Evolutionary conservation across 495 filamentous ascomycete genomes (phyloP), one percentile per base, ranked within the genome.

Genomic region (Aspergillus kassunensis): DNA sequence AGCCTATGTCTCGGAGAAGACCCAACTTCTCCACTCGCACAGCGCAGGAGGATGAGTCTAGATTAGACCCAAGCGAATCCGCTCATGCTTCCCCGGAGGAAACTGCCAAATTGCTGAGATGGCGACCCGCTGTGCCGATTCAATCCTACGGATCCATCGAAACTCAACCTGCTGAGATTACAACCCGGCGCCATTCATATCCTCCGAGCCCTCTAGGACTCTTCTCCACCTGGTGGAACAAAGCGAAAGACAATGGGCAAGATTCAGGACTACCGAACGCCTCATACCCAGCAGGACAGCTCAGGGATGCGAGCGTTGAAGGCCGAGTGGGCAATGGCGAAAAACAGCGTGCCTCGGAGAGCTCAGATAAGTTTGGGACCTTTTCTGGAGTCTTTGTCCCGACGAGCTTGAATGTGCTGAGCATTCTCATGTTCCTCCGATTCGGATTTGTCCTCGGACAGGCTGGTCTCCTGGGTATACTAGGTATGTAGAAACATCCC

Each of bases 341-440:
- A 67, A 56, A 68, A 60, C 20, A 61, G 63, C 71, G 79, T 42
- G 65, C 75, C 19, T 58, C 72, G 41, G 80, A 81, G 25, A 73
- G 71, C 37, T 59, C 71, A 2, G 73, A 72, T 52, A 91, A 90
- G 64, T 76, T 91, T 46, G 85, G 86, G 13, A 82, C 82, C 3
- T 84, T 88, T 60, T 86, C 87, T 9, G 88, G 88, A 7, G 90
- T 93, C 33, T 95, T 91, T 64, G 86, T 93, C 18, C 90, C 90
- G 19, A 90, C 89, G 6, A 90, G 82, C 40, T 69, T 93, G 57
- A 95, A 95, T 67, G 89, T 95, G n/a, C 70, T 95, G 41, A 92
- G 88, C 55, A 95, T 95, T 72, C 80, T 95, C 35, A 93, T 95
- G 90, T 95, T 95, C 70, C 73, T 91, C 64, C 77, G 88, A 23